Base-by-base conservation (phyloP, 805 yeast genomes). In the Pichia insulana region DNA sequence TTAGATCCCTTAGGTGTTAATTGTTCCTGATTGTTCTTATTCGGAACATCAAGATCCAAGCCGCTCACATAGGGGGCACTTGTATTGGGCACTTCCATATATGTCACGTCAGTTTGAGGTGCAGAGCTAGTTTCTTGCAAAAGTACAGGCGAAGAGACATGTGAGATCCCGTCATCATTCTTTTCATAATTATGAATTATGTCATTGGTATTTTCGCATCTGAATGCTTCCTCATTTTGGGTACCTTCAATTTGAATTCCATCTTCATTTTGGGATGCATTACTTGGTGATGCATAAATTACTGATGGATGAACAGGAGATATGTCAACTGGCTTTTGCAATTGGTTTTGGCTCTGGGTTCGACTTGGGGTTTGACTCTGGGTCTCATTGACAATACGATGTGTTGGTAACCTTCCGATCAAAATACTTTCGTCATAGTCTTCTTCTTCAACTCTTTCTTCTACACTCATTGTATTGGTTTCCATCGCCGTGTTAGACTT, bases 31-130 rank as follows among this genome's bases (percentile, higher is more conserved):
- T 30, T 12, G 7, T 15, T 19, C 19, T 12, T 16, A 17, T 34
- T 30, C 16, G 22, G 7, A 3, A 4, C 19, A 20, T 46, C 36
- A n/a, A 44, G 16, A 7, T 36, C 37, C 4, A 44, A 22, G 17
- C 37, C 40, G 26, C 47, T 44, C 2, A 30, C 22, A 4, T 47
- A 46, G 2, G 37, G 28, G 7, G 35, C 40, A 34, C 51, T 48
- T 2, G 51, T 48, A 25, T 48, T 48, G n/a, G 51, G 51, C 3
- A 48, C 30, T 18, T 48, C 50, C 22, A 38, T 30, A 11, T 39
- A 45, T 2, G 40, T 37, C n/a, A 16, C 13, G 17, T 40, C 45
- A 31, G 22, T 38, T 6, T 34, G 39, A 12, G 22, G 11, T 31
- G 34, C 31, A 9, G 30, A 25, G 27, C 11, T 27, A 20, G 3